phyloP scores from a whole-genome alignment of 2,329 filamentous ascomycete species.

The Lachnum nothofagi region DNA sequence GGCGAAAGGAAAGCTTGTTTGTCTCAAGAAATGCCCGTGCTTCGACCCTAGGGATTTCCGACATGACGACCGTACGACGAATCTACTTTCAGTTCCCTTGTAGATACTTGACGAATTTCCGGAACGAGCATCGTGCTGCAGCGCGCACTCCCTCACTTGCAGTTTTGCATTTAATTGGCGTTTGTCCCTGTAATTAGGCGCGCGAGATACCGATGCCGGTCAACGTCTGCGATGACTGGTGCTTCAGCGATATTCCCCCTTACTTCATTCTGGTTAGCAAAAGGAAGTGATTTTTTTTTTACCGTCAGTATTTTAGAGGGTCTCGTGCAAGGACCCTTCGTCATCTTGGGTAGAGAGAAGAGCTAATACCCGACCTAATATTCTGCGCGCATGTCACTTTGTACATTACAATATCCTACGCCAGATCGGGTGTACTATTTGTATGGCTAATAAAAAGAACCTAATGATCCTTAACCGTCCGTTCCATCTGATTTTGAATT shows the following conservation, averaged over 20 bases:
- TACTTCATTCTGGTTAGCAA: no score
- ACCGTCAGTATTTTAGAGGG: conserved; percentile 1
- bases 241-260: no score
- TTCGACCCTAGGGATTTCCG: conserved; percentile 10
- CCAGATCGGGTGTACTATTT: background rate
- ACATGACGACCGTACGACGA: conserved; percentile 18
- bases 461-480: background rate
- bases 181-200: conserved; percentile 23
- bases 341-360: conserved; percentile 5
- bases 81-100: conserved; percentile 23
- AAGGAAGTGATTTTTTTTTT: no score
- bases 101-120: conserved; percentile 21
- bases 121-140: conserved; percentile 4
- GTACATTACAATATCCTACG: background rate
- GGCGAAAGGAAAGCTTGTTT: conserved; percentile 14
- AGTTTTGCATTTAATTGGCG: conserved; percentile 27
- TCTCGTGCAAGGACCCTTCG: conserved; percentile 6
- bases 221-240: no score
- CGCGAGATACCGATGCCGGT: no score
- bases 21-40: conserved; percentile 17
- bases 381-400: conserved; percentile 3
- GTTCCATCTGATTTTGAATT: no score
- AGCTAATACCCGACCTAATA: background rate
- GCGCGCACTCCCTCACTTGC: conserved; percentile 12
- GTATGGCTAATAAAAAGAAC: background rate